Base-by-base conservation (phyloP, 2,329 filamentous ascomycete species). In the Eurotiales sp. region DNA sequence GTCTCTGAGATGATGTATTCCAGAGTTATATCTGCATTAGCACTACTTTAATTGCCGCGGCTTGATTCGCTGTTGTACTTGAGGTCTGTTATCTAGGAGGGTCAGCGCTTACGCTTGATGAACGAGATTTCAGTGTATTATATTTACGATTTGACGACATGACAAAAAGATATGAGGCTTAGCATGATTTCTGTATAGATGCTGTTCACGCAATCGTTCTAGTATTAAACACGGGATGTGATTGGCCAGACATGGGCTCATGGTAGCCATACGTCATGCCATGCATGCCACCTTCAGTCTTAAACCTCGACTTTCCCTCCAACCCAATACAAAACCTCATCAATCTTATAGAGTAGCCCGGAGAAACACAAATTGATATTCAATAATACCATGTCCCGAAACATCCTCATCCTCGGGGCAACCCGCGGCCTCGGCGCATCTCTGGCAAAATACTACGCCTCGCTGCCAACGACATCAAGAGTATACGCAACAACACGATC, bases 341-440 rank as follows among this genome's bases (percentile, higher is more conserved):
- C 25, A 27, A 27, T 10, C 25, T 6, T 6, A 27, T 10, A 5
- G 10, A 27, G 10, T 10, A 27, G 10, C 10, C 25, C 25, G 25
- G 25, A n/a, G n/a, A n/a, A n/a, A n/a, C n/a, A n/a, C n/a, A n/a
- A n/a, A n/a, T n/a, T n/a, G n/a, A n/a, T n/a, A n/a, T 27, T 5
- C 25, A 47, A 3, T 4, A 32, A 43, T n/a, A 27, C 10, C 39
- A 52, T 52, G 50, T 43, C 50, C 14, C 32, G 34, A 21, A 76
- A 73, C 30, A 70, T 85, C 29, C 76, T 88, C 2, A 75, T 89
- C 23, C 73, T 89, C 23, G 85, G 85, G 43, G 85, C 83, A 3
- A 88, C 84, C 1, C 77, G 85, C 37, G 86, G 86, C 48, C 76
- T 88, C 3, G 86, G 86, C 3, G 80, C 79, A 44, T 79, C 80